Evolutionary conservation across 768 basidiomycete genomes (phyloP).

Genomic region (Tylopilus subfusipes): DNA sequence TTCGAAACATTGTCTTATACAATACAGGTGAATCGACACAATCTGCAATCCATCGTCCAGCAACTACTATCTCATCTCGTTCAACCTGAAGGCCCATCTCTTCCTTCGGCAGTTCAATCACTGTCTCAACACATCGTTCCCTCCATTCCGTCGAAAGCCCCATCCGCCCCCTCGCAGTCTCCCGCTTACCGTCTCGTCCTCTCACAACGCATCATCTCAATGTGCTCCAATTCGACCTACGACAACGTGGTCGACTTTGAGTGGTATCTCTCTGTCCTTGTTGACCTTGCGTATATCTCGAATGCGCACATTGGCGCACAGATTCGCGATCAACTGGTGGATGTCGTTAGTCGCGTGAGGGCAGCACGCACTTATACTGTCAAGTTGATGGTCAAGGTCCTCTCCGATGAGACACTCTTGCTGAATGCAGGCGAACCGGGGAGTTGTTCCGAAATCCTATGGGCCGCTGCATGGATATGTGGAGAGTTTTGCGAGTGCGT

Average conservation of each 20-base stretch:
- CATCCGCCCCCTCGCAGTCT: constrained; percentile 60
- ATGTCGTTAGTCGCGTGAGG: constrained; percentile 79
- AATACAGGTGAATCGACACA: constrained; percentile 71
- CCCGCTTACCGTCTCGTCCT: constrained; percentile 84
- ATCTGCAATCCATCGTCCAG: constrained; percentile 85
- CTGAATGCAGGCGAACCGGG: constrained; percentile 63
- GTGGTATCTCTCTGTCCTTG: constrained; percentile 94
- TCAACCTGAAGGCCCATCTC: constrained; percentile 46
- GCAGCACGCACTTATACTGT: constrained; percentile 77
- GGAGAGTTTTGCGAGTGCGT: constrained; percentile 90
- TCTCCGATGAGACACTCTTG: constrained; percentile 75
- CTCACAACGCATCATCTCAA: constrained; percentile 76
- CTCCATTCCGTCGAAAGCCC: constrained; percentile 35
- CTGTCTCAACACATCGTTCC: constrained; percentile 51
- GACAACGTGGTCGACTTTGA: constrained; percentile 90
- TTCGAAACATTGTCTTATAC: background rate
- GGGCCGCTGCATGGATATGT: constrained; percentile 96
- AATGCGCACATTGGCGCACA: constrained; percentile 72
- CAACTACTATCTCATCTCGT: constrained; percentile 87
- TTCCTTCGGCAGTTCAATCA: constrained; percentile 56
- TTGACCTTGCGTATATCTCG: constrained; percentile 88
- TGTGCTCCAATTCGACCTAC: constrained; percentile 81
- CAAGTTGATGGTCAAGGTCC: constrained; percentile 73
- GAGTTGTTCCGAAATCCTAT: constrained; percentile 80
- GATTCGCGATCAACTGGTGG: constrained; percentile 82